Base-by-base conservation (phyloP, 2,329 filamentous ascomycete species). In the Endothia cerciana region DNA sequence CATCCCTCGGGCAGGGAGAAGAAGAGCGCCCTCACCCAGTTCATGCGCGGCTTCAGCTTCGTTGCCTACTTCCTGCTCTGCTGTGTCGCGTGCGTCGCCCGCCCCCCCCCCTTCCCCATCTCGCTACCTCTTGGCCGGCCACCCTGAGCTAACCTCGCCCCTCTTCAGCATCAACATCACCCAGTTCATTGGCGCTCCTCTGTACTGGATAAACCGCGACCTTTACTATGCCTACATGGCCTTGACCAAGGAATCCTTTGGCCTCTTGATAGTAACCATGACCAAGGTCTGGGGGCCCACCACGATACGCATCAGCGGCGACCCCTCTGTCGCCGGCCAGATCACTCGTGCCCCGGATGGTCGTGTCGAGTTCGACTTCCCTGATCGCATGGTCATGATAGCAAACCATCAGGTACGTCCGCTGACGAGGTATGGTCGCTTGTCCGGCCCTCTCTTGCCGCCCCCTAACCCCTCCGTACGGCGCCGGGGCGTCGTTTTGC, bases 271-370 rank as follows among this genome's bases (percentile, higher is more conserved):
- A 69, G 93, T 90, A 25, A 90, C 89, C 55, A 88, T 94, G 81
- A 96, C 92, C 17, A 88, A 94, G 73, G 91, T 91, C 82, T 97
- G 92, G 90, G 90, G 91, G n/a, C 91, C 92, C 3, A 95, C 92
- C 0, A 85, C 88, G 4, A 89, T 97, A 64, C 85, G 91, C 63
- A 90, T 97, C 72, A 95, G 92, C 75, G 93, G 93, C 51, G 92
- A 97, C 77, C 87, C 86, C 61, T 92, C 90, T 36, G 91, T 97
- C 69, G 85, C 88, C 8, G 90, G 88, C 19, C 91, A 97, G 78
- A 86, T 97, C 62, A 83, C 82, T 68, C 83, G 89, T 69, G 90
- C 87, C 6, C 77, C 83, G 3, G 91, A 93, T 73, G 93, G 93
- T 17, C 86, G 88, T 63, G 84, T 96, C 43, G 83, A 93, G 72